Percentiles rank a stretch among this genome's conserved stretches.
These are phyloP conservation scores for Pichia sporocuriosa DNA, from an alignment of 805 yeast species.

Conservation along the genomic window DNA sequence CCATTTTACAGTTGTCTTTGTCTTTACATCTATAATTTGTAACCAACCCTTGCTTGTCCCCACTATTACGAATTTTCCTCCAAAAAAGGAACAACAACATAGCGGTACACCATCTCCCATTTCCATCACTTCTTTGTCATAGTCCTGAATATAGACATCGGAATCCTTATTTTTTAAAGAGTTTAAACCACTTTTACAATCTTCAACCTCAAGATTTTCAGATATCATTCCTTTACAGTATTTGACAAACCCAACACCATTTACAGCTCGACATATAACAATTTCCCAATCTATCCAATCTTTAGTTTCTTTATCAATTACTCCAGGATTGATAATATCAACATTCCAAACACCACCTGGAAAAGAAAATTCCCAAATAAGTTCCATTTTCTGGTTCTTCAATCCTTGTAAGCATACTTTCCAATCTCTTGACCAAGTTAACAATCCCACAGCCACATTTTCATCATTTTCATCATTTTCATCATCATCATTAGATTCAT, in stretches of 20 bases:
- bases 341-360: constrained; percentile 13
- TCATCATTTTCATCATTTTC: constrained; percentile 32
- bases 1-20: constrained; percentile 33
- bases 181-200: constrained; percentile 16
- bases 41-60: constrained; percentile 83
- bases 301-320: not conserved
- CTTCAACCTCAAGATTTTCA: constrained; percentile 14
- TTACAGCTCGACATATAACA: constrained; percentile 5
- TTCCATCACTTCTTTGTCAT: constrained; percentile 6
- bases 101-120: constrained; percentile 6
- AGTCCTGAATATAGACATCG: constrained; percentile 6
- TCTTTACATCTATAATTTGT: constrained; percentile 36
- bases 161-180: no score
- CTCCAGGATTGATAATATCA: not conserved
- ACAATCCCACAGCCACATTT: constrained; percentile 37
- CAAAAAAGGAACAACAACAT: constrained; percentile 18
- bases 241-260: constrained; percentile 5
- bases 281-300: constrained; percentile 6
- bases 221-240: not conserved
- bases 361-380: constrained; percentile 8
- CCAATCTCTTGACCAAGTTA: constrained; percentile 80
- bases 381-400: constrained; percentile 31
- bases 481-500: no score
- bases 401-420: constrained; percentile 76
- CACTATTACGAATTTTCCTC: constrained; percentile 51